Base-by-base conservation (phyloP, 768 basidiomycete species). In the Boletus fagicola region DNA sequence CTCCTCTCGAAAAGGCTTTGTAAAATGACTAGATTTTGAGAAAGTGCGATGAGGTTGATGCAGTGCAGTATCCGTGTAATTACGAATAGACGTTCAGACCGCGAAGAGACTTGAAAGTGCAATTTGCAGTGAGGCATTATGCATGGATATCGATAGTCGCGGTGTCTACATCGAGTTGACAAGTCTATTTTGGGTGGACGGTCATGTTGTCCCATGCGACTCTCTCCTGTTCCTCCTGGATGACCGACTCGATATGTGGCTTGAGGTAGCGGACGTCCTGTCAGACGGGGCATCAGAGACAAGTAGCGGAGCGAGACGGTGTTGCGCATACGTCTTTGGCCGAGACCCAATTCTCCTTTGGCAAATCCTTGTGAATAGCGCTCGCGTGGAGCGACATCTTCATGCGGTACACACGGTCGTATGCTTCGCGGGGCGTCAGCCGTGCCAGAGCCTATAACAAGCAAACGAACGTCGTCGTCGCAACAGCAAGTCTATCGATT, bases 231-330 rank as follows among this genome's bases (percentile, higher is more conserved):
- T 88, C 80, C 76, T 98, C 95, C 62, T 79, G 80, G 65, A 77
- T 76, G 60, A 96, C 88, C 43, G 87, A 82, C 58, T 78, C 63
- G 40, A 98, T 83, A 71, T 88, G 83, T 30, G 91, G 88, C 60
- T 79, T 81, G 65, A 98, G 85, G 82, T 97, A 98, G 57, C 94
- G 90, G 61, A 82, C 73, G 72, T 98, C 96, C 96, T 98, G 74
- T 24, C 42, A 50, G 13, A 44, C 47, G 18, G 56, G 45, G 58
- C 1, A 58, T 58, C 33, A 57, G 61, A 30, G 10, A 58, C 22
- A 20, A 55, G 52, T 61, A 58, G 8, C 48, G 35, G 30, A 6
- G 35, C 18, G 40, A 2, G n/a, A n/a, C 20, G 20, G 36, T 3
- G 26, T 22, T 55, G 18, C 13, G 57, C 84, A 49, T 66, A 97